Base-by-base conservation (phyloP, 805 yeast genomes). In the Metschnikowia aberdeeniae region DNA sequence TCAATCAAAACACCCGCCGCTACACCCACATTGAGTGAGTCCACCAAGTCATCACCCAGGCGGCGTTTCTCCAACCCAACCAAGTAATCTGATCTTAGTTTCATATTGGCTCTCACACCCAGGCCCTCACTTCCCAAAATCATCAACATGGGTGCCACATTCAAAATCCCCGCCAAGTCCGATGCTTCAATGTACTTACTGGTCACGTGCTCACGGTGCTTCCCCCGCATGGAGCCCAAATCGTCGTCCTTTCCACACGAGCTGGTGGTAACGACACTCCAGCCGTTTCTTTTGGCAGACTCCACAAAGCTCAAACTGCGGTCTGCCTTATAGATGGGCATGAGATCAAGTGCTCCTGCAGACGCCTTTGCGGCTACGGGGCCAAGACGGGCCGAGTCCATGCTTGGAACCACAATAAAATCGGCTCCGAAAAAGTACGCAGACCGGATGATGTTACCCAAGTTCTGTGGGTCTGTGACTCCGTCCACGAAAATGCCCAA, bases 1-100 rank as follows among this genome's bases (percentile, higher is more conserved):
- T 49, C 57, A 6, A 88, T 66, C 40, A 89, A 59, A 26, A 89
- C 58, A 1, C 90, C 93, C 1, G 90, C 77, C 1, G 97, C 97
- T 7, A 89, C 96, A 59, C 93, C 86, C 28, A 88, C 97, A 59
- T 89, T 89, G 57, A 89, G 68, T 27, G 95, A 86, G 59, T 89
- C 96, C 32, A 89, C 82, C 5, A 62, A 51, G 42, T 61, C 64
- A 13, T 57, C 62, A 3, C 56, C 60, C 12, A 45, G 51, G 28
- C 71, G 51, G 6, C 67, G 63, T 36, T 66, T 62, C 11, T 61
- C 65, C 38, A 78, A 58, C 1, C 71, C 68, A 12, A 76, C 77
- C 40, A 76, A 60, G 49, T 56, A 70, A 45, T 84, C 86, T 41
- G 87, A 78, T 54, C 79, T 68, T 43, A 78, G 66, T 49, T 78